Evolutionary conservation across 768 basidiomycete species (phyloP), one percentile per base, ranked within the genome.

Genomic region (Amanita jacksonii): DNA sequence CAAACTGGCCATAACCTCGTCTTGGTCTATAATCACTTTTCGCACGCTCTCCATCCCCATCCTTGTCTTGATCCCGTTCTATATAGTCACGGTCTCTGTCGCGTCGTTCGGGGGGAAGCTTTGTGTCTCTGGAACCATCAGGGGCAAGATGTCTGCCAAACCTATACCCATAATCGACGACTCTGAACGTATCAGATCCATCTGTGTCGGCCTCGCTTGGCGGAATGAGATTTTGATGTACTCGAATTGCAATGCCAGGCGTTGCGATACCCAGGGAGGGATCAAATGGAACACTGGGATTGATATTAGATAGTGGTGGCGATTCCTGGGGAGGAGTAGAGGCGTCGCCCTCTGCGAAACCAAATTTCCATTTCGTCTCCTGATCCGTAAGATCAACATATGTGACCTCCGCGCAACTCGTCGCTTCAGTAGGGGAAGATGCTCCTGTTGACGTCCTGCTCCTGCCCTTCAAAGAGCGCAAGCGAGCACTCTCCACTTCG

Each of bases 121-220:
- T 51, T 7, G 46, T 41, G 7, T 54, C 53, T 1, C 40, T 23
- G 9, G 15, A 16, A 44, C 8, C 27, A 12, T 38, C 44, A 15
- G 28, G 25, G 15, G 13, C 19, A 28, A 15, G n/a, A 32, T 30
- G 31, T 10, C 27, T 38, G 6, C 44, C 81, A 49, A 82, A 82
- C 4, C 80, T 79, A 52, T 63, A 82, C 7, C 81, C 81, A 44
- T 68, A 81, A 52, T 83, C 69, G 48, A 67, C 72, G 34, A 82
- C 80, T 44, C 70, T 68, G 57, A 72, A 74, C 8, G 70, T 64
- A 37, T 68, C 69, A 25, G 61, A 62, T 7, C 46, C 49, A 15
- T 40, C 38, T 25, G 43, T 34, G 8, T 42, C 41, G 28, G 27
- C 34, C 16, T 33, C n/a, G 24, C 45, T 32, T 20, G 35, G 31